Percentiles rank a stretch among this genome's conserved stretches.
Evolutionary conservation across 192 early-diverging fungal species (phyloP).

Genomic region (Linnemannia elongata): DNA sequence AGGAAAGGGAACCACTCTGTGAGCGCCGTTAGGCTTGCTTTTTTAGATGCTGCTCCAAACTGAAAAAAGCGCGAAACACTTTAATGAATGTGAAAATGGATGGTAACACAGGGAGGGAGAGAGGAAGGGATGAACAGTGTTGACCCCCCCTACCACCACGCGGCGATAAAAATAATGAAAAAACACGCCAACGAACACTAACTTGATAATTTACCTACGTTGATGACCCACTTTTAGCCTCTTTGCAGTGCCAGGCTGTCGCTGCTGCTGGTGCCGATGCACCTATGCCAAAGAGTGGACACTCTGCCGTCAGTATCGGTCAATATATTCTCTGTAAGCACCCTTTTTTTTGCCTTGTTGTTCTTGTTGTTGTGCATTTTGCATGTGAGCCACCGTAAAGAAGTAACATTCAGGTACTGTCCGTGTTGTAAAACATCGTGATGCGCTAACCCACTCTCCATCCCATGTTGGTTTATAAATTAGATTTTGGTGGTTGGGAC

Average conservation of each 20-base stretch:
- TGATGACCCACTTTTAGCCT: constrained; percentile 12
- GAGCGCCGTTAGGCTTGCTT: constrained; percentile 4
- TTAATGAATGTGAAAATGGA: not conserved
- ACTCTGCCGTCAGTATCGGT: constrained; percentile 60
- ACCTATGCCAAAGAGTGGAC: constrained; percentile 59
- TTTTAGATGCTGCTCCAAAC: not conserved
- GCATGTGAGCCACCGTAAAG: not conserved
- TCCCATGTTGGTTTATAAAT: not conserved
- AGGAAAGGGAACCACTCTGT: not conserved
- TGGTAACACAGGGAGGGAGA: not conserved
- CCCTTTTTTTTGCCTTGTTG: not conserved
- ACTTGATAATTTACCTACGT: not conserved
- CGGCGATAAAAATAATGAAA: not conserved
- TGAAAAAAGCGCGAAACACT: not conserved
- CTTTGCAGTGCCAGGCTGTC: constrained; percentile 39
- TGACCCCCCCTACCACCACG: not conserved
- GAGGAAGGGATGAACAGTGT: not conserved
- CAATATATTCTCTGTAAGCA: constrained; percentile 62
- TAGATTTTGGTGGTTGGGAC: constrained; percentile 56
- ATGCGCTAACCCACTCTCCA: not conserved
- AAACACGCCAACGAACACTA: not conserved
- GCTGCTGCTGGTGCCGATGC: constrained; percentile 55
- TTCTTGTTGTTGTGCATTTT: not conserved
- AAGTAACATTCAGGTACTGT: not conserved
- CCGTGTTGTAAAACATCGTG: too few species aligned